Evolutionary conservation across 2,329 filamentous ascomycete species (phyloP).

Genomic region (Diaporthe ilicicola): DNA sequence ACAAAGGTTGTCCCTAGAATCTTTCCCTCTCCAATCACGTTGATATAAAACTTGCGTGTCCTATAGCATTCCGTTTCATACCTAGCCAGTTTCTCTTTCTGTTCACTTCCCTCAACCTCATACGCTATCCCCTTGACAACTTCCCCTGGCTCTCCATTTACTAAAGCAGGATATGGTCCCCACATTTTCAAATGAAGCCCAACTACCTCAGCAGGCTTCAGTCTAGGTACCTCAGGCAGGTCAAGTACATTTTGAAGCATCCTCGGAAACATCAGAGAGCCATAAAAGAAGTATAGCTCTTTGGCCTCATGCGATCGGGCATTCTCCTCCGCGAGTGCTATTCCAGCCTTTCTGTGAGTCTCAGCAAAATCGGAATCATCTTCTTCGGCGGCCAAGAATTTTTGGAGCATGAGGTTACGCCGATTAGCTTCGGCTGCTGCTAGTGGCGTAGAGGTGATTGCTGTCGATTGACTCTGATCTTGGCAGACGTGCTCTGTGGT

Average conservation of each 20-base stretch:
- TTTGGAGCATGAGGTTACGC: not conserved
- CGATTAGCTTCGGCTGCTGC: not conserved
- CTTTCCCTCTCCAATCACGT: not conserved
- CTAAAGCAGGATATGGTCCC: not conserved
- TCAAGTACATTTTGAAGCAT: not conserved
- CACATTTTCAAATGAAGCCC: not conserved
- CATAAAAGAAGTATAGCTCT: not conserved
- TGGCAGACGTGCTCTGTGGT: not conserved
- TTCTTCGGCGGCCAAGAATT: not conserved
- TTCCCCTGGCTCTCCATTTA: not conserved
- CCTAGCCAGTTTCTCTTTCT: not conserved
- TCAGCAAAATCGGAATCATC: not conserved
- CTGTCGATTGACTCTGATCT: not conserved
- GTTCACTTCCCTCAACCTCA: not conserved
- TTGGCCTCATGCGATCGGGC: not conserved
- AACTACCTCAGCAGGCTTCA: constrained; percentile 1
- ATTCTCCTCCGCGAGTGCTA: not conserved
- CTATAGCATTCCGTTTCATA: not conserved
- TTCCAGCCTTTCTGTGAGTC: not conserved
- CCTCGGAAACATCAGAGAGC: not conserved
- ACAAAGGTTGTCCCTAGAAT: not conserved
- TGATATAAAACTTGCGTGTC: not conserved
- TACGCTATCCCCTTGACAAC: not conserved
- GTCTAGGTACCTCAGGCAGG: not conserved
- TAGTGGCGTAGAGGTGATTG: not conserved